These are phyloP conservation scores for Suillus spraguei DNA, from an alignment of 768 basidiomycete genomes.

Conservation along the genomic window DNA sequence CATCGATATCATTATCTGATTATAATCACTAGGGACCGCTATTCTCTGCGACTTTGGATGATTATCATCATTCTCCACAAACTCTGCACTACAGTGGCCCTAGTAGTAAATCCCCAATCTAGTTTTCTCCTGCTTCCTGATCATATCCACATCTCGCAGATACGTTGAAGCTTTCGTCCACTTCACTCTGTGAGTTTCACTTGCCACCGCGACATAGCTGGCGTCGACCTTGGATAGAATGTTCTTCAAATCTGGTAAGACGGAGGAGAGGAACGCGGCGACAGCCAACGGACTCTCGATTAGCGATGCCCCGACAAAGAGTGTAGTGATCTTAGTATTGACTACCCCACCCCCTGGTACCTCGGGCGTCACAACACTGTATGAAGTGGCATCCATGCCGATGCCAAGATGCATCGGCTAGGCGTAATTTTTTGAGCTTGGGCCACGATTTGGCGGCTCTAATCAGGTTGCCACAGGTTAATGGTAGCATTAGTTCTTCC, in stretches of 20 bases:
- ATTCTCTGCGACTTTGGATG: not conserved
- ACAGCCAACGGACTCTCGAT: not conserved
- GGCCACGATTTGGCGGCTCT: conserved; percentile 1
- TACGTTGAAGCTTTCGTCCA: not conserved
- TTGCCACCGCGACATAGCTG: too few species aligned
- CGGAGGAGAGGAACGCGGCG: not conserved
- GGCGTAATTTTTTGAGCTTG: not conserved
- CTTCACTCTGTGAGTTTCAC: not conserved
- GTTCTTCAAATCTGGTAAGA: not conserved
- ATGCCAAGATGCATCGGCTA: not conserved
- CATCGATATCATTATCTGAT: not conserved
- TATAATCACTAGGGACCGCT: not conserved
- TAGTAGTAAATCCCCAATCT: not conserved
- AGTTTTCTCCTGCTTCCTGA: not conserved
- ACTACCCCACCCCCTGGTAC: conserved; percentile 3
- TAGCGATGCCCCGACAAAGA: not conserved
- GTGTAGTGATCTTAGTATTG: conserved; percentile 4
- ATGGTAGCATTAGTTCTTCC: not conserved
- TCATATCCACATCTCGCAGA: not conserved
- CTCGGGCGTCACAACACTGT: not conserved
- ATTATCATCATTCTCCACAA: not conserved
- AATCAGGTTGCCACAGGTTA: not conserved
- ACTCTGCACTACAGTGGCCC: not conserved
- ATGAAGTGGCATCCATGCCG: not conserved
- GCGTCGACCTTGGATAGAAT: not conserved